Percentiles rank a stretch among this genome's conserved stretches.
Conservation (phyloP, 2,329 filamentous ascomycete genomes). For the Meredithiella fracta region DNA sequence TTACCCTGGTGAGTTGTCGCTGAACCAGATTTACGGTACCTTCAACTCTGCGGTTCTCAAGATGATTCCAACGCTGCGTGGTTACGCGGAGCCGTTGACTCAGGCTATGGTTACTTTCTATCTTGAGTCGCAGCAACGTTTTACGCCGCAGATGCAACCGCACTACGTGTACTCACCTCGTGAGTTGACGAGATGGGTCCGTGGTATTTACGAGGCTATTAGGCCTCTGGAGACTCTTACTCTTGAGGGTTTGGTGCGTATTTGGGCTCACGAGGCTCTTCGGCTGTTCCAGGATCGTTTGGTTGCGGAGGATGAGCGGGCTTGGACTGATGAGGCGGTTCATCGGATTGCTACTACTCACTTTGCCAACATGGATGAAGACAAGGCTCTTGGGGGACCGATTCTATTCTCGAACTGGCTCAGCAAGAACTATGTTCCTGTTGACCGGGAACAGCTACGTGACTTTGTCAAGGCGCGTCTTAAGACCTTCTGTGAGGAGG, state of each 20-base stretch:
- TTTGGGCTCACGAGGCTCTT: constrained; percentile 95
- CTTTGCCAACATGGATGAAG: constrained; percentile 90
- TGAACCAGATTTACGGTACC: constrained; percentile 95
- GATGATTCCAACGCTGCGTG: constrained; percentile 85
- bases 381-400: constrained; percentile 73
- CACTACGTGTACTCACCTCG: constrained; percentile 99
- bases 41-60: constrained; percentile 96
- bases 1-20: constrained; percentile 86
- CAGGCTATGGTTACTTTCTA: constrained; percentile 98
- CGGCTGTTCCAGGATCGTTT: constrained; percentile 95
- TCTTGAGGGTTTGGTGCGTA: constrained; percentile 80
- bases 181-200: constrained; percentile 94
- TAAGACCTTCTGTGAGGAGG: constrained; percentile 97
- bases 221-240: constrained; percentile 75
- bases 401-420: constrained; percentile 99
- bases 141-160: constrained; percentile 91
- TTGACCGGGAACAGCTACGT: constrained; percentile 83
- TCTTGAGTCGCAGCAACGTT: constrained; percentile 79
- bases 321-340: constrained; percentile 86
- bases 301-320: constrained; percentile 80
- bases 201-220: constrained; percentile 94
- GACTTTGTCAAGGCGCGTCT: constrained; percentile 96
- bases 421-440: constrained; percentile 94
- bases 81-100: constrained; percentile 84
- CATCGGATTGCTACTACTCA: constrained; percentile 72